Percentiles rank a stretch among this genome's conserved stretches.
These are phyloP conservation scores for Penicillium lividum DNA, from an alignment of 495 filamentous ascomycete species.

Conservation along the genomic window DNA sequence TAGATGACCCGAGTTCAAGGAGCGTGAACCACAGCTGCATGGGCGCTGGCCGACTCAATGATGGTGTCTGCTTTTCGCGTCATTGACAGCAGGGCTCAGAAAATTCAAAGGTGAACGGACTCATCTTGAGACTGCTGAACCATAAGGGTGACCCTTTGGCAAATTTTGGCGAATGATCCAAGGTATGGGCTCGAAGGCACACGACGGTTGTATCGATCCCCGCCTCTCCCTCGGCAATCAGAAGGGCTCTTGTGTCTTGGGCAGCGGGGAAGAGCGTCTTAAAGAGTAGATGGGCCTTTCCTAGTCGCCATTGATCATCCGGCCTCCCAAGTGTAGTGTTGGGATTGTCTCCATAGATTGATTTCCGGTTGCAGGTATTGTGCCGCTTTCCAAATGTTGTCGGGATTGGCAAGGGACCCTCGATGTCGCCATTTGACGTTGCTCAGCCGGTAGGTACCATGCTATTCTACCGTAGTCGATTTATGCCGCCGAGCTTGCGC, in stretches of 20 bases:
- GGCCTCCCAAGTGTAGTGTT: background rate
- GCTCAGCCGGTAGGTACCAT: background rate
- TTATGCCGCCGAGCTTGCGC: background rate
- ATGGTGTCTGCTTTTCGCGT: too few species aligned
- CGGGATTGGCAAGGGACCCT: background rate
- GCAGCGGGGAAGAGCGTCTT: background rate
- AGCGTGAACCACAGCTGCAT: too few species aligned
- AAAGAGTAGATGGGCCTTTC: background rate
- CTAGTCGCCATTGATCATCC: slow-evolving; percentile 2
- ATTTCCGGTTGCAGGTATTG: background rate
- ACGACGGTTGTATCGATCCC: background rate
- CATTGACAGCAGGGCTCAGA: too few species aligned
- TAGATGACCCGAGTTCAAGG: too few species aligned
- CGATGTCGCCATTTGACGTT: background rate
- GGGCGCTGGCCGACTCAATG: too few species aligned
- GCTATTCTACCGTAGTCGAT: background rate
- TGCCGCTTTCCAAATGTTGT: background rate
- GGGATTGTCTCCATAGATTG: background rate
- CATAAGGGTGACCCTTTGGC: background rate
- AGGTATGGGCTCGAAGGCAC: background rate
- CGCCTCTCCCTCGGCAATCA: background rate
- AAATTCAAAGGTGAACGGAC: background rate
- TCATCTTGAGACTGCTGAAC: too few species aligned
- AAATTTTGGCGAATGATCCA: background rate
- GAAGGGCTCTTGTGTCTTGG: background rate